Conservation (phyloP, 306 rosid species). For the Sesbania bispinosa region DNA sequence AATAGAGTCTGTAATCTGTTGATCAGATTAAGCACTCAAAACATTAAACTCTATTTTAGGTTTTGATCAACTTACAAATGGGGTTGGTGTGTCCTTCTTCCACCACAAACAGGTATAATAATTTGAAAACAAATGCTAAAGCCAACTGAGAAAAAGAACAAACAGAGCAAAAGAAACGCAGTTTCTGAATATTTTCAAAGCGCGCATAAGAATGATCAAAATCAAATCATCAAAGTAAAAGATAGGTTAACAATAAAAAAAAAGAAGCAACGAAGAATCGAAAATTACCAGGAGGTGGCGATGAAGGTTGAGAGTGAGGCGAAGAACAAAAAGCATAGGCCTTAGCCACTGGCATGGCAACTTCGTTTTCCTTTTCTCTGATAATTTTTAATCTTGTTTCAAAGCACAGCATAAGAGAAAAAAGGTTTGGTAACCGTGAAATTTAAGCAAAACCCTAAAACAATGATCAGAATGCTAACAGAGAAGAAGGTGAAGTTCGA, state of each 20-base stretch:
- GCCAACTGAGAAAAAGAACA: neutral
- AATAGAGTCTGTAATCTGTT: neutral
- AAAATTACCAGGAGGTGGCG: conserved; percentile 28
- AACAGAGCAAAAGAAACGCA: neutral
- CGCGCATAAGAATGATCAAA: neutral
- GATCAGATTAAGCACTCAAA: neutral
- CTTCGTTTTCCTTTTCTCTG: neutral
- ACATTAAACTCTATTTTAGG: neutral
- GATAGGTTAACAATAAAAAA: neutral
- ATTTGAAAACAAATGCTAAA: neutral
- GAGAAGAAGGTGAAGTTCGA: neutral
- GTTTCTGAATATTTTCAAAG: neutral
- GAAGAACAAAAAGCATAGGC: conserved; percentile 18
- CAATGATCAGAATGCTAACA: conserved; percentile 10
- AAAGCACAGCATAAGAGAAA: neutral
- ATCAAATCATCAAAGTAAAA: neutral
- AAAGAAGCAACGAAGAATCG: neutral
- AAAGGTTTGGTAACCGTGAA: neutral
- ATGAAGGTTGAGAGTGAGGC: conserved; percentile 33
- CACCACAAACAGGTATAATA: neutral
- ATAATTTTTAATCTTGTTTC: neutral
- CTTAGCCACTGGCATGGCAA: conserved; percentile 28
- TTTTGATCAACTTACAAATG: neutral
- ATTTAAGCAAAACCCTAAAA: conserved; percentile 22
- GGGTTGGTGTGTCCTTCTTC: neutral